Percentiles rank a stretch among this genome's conserved stretches.
phyloP scores from a whole-genome alignment of 2,329 filamentous ascomycete genomes.

The Pyrenophora seminiperda region DNA sequence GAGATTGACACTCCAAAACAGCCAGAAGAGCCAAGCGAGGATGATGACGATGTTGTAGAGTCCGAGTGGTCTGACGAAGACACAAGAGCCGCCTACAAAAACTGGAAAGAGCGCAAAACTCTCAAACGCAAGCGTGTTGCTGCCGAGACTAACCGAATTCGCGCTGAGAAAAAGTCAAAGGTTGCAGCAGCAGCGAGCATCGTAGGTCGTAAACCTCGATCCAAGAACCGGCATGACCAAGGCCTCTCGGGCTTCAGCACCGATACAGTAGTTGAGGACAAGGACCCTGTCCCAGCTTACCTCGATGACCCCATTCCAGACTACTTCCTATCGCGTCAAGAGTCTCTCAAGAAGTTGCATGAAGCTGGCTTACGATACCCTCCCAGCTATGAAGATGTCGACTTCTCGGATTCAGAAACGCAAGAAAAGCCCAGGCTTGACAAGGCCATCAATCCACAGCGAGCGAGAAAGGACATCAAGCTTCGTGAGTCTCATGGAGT shows the following conservation, averaged over 20 bases:
- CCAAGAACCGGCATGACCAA: conserved; percentile 22
- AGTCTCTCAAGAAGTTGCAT: conserved; percentile 70
- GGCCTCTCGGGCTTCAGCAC: conserved; percentile 26
- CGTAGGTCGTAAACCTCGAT: conserved; percentile 43
- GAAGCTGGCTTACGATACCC: conserved; percentile 75
- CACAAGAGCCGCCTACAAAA: conserved; percentile 62
- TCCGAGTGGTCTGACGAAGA: conserved; percentile 59
- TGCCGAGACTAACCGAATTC: conserved; percentile 56
- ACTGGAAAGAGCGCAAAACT: conserved; percentile 66
- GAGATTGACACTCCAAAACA: conserved; percentile 2
- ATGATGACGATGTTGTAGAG: conserved; percentile 17
- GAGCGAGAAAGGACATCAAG: conserved; percentile 74
- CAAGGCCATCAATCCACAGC: conserved; percentile 64
- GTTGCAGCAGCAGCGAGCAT: conserved; percentile 51
- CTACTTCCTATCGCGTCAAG: conserved; percentile 61
- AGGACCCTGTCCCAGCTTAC: conserved; percentile 59
- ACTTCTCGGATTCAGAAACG: conserved; percentile 73
- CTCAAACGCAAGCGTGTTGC: conserved; percentile 59
- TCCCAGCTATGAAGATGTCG: conserved; percentile 74
- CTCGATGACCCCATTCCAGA: conserved; percentile 61
- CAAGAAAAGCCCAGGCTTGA: conserved; percentile 73
- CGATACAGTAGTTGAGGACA: conserved; percentile 38
- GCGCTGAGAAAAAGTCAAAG: conserved; percentile 55
- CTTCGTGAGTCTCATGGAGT: conserved; percentile 76
- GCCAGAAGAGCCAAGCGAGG: background rate